phyloP scores from a whole-genome alignment of 2,329 filamentous ascomycete genomes.

The Cryphonectria radicalis region DNA sequence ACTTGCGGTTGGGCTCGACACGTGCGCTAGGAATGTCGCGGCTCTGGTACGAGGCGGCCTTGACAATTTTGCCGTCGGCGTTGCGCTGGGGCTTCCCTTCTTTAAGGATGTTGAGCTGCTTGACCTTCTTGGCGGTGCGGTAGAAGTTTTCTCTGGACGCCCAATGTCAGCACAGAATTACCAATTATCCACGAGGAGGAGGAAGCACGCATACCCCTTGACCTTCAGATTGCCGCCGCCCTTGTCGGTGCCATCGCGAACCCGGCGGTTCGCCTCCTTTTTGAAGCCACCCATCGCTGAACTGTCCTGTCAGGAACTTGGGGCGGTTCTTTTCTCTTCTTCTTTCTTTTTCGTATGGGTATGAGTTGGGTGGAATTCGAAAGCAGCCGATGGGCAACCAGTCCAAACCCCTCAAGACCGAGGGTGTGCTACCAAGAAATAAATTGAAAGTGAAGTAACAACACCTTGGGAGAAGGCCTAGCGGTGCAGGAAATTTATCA shows the following conservation, averaged over 20 bases:
- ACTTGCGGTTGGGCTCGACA: conserved; percentile 67
- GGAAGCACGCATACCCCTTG: conserved; percentile 51
- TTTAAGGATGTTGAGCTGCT: conserved; percentile 87
- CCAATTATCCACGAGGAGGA: background rate
- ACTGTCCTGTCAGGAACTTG: background rate
- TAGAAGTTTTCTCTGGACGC: conserved; percentile 26
- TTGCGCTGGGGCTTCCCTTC: conserved; percentile 84
- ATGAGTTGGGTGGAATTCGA: background rate
- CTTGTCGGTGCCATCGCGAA: conserved; percentile 77
- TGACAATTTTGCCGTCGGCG: conserved; percentile 79
- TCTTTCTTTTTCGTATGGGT: background rate
- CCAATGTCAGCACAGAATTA: background rate
- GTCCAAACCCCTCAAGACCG: conserved; percentile 10
- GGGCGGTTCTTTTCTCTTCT: too few species aligned
- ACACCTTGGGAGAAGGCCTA: conserved; percentile 32
- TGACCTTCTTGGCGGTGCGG: conserved; percentile 80
- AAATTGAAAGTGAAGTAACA: conserved; percentile 33
- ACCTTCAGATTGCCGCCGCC: conserved; percentile 86
- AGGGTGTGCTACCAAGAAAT: background rate
- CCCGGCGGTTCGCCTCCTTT: conserved; percentile 84
- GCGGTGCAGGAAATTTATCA: conserved; percentile 23
- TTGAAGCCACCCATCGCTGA: conserved; percentile 81
- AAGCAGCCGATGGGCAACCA: background rate
- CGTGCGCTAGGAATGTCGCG: conserved; percentile 35
- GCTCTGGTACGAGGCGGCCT: conserved; percentile 70